phyloP scores from a whole-genome alignment of 1,139 yeast species.

The Hansenula lynferdii region DNA sequence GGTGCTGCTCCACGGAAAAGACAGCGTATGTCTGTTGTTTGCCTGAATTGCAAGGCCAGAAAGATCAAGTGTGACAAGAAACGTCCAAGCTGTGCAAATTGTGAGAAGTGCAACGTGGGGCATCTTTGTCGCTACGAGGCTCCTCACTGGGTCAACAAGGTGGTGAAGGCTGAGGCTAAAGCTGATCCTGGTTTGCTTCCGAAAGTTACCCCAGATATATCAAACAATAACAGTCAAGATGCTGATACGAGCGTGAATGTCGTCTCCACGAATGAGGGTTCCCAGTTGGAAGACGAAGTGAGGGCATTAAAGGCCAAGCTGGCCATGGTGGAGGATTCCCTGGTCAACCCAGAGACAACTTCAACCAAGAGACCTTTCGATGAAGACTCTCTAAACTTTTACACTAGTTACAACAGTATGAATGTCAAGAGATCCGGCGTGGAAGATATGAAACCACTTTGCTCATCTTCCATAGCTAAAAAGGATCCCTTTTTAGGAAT shows the following conservation, averaged over 20 bases:
- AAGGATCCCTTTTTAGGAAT: constrained; percentile 18
- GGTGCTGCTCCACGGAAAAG: constrained; percentile 15
- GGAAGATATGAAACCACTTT: constrained; percentile 21
- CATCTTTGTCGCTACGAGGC: constrained; percentile 22
- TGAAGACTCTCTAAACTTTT: constrained; percentile 19
- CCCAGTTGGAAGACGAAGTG: constrained; percentile 6
- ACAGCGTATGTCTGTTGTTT: constrained; percentile 23
- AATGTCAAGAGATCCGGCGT: constrained; percentile 21
- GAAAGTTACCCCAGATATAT: neutral
- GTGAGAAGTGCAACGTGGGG: constrained; percentile 21
- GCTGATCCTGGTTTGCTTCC: neutral
- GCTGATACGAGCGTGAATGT: too few relatives aligned
- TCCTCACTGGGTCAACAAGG: constrained; percentile 22
- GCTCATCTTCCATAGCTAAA: constrained; percentile 11
- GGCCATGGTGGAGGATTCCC: neutral
- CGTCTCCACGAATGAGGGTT: neutral
- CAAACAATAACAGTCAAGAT: neutral
- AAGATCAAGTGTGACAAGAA: constrained; percentile 23
- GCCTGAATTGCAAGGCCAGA: constrained; percentile 22
- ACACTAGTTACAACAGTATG: constrained; percentile 17
- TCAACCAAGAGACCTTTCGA: neutral
- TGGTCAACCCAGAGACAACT: neutral
- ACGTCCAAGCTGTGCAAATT: constrained; percentile 20
- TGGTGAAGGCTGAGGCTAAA: constrained; percentile 4
- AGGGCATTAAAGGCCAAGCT: constrained; percentile 5